Conservation (phyloP, 129 eudicot species). For the Heracleum sosnowskyi region DNA sequence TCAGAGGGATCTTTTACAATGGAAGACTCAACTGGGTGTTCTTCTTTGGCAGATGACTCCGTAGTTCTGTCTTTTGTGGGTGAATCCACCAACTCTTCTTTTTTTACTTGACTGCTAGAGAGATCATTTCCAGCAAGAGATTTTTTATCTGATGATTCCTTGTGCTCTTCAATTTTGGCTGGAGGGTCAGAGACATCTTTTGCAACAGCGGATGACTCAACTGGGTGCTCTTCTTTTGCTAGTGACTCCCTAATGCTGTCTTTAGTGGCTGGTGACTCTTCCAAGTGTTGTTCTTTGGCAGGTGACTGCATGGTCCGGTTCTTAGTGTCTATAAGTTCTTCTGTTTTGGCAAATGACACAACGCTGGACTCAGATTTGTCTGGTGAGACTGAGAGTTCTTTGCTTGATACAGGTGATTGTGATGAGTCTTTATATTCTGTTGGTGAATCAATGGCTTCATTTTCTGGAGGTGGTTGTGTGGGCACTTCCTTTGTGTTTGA, state of each 20-base stretch:
- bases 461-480: not conserved
- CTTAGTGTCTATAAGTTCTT: not conserved
- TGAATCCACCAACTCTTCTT: not conserved
- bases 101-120: too few species aligned
- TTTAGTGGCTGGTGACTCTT: conserved; percentile 2
- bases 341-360: too few species aligned
- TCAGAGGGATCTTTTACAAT: not conserved
- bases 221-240: not conserved
- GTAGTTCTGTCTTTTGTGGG: not conserved
- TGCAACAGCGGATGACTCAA: not conserved
- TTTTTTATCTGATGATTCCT: not conserved
- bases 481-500: conserved; percentile 19
- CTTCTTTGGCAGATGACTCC: not conserved
- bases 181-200: not conserved
- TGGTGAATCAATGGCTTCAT: conserved; percentile 17
- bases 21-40: not conserved
- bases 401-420: not conserved
- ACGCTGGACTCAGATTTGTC: conserved; percentile 11
- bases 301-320: not conserved
- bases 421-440: not conserved
- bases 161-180: not conserved
- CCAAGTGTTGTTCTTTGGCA: not conserved
- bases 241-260: not conserved
- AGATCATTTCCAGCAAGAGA: too few species aligned
- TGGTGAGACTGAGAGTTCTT: conserved; percentile 10